These are phyloP conservation scores for Colletotrichum cuscutae DNA, from an alignment of 2,329 filamentous ascomycete species.

Conservation along the genomic window DNA sequence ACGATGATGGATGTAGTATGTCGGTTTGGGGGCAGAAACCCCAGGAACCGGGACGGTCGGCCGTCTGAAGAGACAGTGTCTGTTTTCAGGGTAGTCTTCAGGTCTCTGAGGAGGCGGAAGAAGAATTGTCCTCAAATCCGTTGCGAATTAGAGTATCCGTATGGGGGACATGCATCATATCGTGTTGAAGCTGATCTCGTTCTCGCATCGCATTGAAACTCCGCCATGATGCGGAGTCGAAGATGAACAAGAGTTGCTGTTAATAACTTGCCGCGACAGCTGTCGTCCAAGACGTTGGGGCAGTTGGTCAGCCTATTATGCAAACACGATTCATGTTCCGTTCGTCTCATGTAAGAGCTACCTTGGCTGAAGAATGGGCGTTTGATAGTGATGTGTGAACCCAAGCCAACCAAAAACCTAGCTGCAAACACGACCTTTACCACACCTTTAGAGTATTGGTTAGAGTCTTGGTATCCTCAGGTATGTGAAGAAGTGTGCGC, in stretches of 20 bases:
- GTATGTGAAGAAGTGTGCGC: neutral
- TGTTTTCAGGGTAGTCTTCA: neutral
- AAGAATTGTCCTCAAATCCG: neutral
- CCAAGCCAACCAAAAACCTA: neutral
- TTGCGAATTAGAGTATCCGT: neutral
- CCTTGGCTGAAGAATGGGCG: neutral
- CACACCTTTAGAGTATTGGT: no score
- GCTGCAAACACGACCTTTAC: neutral
- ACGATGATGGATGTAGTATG: neutral
- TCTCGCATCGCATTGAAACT: neutral
- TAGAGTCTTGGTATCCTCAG: no score
- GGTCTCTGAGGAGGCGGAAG: neutral
- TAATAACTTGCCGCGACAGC: neutral
- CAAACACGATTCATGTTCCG: neutral
- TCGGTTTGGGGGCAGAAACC: conserved; percentile 24
- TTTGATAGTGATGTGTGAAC: neutral
- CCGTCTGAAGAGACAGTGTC: no score
- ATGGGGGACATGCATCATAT: neutral
- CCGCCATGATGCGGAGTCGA: neutral
- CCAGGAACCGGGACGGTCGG: neutral
- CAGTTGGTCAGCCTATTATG: neutral
- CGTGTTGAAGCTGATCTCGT: neutral
- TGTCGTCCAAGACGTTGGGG: neutral
- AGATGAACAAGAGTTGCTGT: neutral
- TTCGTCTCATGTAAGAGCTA: neutral